Base-by-base conservation (phyloP, 2,329 filamentous ascomycete species). In the Moelleriella libera region DNA sequence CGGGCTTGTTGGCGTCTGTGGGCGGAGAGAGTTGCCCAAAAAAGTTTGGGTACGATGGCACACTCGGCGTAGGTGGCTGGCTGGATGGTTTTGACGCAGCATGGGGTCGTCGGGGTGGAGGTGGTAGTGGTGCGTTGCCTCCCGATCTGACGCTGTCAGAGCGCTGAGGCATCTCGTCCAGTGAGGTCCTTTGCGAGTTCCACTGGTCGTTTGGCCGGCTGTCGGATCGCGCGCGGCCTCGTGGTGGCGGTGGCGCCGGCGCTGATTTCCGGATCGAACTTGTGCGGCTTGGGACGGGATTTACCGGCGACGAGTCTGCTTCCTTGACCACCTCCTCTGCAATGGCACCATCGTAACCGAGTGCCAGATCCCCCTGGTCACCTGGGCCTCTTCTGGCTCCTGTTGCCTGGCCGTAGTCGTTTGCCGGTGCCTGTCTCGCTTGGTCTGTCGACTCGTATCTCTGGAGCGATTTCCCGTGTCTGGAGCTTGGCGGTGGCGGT, bases 391-490 rank as follows among this genome's bases (percentile, higher is more conserved):
- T 37, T 11, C 11, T 7, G 7, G 7, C 32, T 11, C 7, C 32
- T 7, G 7, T 11, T 7, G 32, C 32, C 32, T 7, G 11, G 11
- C 7, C 7, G 7, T 7, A 37, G 2, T 37, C 32, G 32, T 37
- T 11, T 11, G 11, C 11, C 11, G 32, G 11, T 37, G 11, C 32
- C 32, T 37, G 32, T 11, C 32, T 37, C 7, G 32, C 32, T 7
- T 37, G 32, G 32, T 37, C 32, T 37, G 32, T 7, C 32, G 11
- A 2, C 7, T 37, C 32, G 32, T 11, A 7, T 37, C 11, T 61
- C 53, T 72, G 78, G 53, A 90, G 83, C 14, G 82, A 72, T 62
- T 83, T 89, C 5, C 87, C 87, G 64, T 89, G 85, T 47, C 85
- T 78, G 46, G 83, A 88, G 58, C 76, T 87, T 9, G 72, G 72